A percentile compares a stretch with the other conserved stretches of the same genome.
phyloP scores from a whole-genome alignment of 225 moss, liverwort and hornwort species.

The Physcomitrellopsis africana region DNA sequence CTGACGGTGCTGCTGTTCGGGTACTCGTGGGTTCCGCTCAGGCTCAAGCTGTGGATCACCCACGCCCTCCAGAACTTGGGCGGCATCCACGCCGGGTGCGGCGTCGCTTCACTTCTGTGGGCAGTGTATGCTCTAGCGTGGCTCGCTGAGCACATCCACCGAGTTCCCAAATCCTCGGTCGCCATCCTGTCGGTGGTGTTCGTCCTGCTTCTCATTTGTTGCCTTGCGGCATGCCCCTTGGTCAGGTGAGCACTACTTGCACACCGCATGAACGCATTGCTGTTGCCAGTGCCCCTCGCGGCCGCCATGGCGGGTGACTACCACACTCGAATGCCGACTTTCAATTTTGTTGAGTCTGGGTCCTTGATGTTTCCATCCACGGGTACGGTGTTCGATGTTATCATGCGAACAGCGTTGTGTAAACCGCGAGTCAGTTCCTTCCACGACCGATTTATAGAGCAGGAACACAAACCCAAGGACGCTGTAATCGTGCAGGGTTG shows the following conservation, averaged over 20 bases:
- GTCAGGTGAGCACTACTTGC: background rate
- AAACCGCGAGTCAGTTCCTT: too few relatives aligned
- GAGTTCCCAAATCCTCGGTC: background rate
- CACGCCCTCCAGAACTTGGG: conserved; percentile 43
- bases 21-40: conserved; percentile 29
- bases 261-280: background rate
- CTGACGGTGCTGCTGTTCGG: conserved; percentile 37
- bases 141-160: background rate
- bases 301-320: too few relatives aligned
- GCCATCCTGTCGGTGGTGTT: background rate
- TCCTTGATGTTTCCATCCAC: too few relatives aligned
- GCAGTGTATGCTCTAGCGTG: conserved; percentile 15
- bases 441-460: too few relatives aligned
- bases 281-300: too few relatives aligned
- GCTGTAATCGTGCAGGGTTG: conserved; percentile 25
- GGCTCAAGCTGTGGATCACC: conserved; percentile 27
- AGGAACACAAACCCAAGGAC: too few relatives aligned
- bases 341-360: too few relatives aligned
- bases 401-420: too few relatives aligned
- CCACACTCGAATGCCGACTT: too few relatives aligned
- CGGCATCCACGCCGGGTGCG: conserved; percentile 47
- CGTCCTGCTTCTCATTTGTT: conserved; percentile 11
- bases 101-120: conserved; percentile 35
- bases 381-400: too few relatives aligned
- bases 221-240: conserved; percentile 32